These are phyloP conservation scores for Sporobolomyces roseus DNA, from an alignment of 768 basidiomycete species.

Conservation along the genomic window DNA sequence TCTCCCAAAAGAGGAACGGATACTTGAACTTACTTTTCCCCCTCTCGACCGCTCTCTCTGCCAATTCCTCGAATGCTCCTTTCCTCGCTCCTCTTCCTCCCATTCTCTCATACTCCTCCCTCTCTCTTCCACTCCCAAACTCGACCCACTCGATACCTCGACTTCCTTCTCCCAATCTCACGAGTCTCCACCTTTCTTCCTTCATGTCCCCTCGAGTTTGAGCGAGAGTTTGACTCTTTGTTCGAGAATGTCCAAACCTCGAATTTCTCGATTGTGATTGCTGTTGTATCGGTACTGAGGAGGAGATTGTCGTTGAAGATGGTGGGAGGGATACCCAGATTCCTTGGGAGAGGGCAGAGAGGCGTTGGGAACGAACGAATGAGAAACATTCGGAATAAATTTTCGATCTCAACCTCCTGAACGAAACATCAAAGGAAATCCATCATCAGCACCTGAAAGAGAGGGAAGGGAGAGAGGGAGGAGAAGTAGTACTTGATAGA, in stretches of 20 bases:
- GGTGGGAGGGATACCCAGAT: constrained; percentile 69
- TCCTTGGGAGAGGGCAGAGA: constrained; percentile 80
- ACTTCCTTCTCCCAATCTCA: background rate
- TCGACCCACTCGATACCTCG: background rate
- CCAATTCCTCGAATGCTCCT: no score
- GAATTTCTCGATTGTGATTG: no score
- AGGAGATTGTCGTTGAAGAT: background rate
- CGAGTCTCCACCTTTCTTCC: background rate
- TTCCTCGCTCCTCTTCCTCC: no score
- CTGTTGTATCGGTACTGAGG: no score
- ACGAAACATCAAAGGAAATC: no score
- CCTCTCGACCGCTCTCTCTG: no score
- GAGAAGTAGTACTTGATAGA: constrained; percentile 82
- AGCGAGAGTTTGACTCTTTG: background rate
- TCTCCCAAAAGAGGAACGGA: no score
- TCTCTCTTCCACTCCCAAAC: background rate
- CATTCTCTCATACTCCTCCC: no score
- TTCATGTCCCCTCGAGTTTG: background rate
- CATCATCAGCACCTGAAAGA: constrained; percentile 8
- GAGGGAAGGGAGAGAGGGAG: constrained; percentile 46
- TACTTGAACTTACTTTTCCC: no score
- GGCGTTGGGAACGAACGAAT: constrained; percentile 81
- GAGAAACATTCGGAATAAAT: constrained; percentile 85
- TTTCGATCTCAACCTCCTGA: constrained; percentile 74
- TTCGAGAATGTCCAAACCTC: no score